These are phyloP conservation scores for Allantophomopsis cytisporea DNA, from an alignment of 2,329 filamentous ascomycete species.

Conservation along the genomic window DNA sequence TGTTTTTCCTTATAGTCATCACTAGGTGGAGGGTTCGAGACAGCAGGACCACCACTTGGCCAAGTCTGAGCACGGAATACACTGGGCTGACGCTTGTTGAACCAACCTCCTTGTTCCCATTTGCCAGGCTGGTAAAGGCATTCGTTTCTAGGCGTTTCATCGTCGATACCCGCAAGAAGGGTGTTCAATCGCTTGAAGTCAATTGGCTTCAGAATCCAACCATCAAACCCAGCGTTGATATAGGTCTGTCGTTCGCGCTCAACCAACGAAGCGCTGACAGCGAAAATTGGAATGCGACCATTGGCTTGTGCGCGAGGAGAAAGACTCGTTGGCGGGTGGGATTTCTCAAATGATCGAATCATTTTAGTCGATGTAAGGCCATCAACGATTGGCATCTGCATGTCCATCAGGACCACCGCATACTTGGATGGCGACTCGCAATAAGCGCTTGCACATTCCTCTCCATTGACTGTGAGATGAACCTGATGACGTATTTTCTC, in stretches of 20 bases:
- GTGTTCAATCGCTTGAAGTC: conserved; percentile 63
- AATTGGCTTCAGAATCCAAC: conserved; percentile 83
- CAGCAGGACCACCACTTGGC: not conserved
- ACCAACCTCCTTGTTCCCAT: conserved; percentile 87
- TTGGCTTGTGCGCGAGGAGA: conserved; percentile 46
- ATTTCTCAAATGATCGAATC: conserved; percentile 61
- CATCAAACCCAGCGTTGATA: conserved; percentile 70
- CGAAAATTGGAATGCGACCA: conserved; percentile 66
- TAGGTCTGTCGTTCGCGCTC: conserved; percentile 59
- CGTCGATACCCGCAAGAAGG: conserved; percentile 56
- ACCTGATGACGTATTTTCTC: conserved; percentile 65
- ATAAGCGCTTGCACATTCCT: conserved; percentile 66
- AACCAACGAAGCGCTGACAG: conserved; percentile 70
- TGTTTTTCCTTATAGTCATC: not conserved
- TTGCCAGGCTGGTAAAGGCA: conserved; percentile 56
- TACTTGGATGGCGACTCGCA: conserved; percentile 47
- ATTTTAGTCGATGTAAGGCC: conserved; percentile 71
- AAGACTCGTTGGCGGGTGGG: conserved; percentile 27
- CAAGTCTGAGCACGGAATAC: not conserved
- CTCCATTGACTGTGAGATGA: conserved; percentile 64
- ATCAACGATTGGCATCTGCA: conserved; percentile 69
- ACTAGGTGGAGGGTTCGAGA: not conserved
- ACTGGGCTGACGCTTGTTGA: conserved; percentile 21
- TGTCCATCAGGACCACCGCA: conserved; percentile 82
- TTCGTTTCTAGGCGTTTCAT: conserved; percentile 39